Evolutionary conservation across 2,329 filamentous ascomycete genomes (phyloP).

Genomic region (Calonectria henricotiae): DNA sequence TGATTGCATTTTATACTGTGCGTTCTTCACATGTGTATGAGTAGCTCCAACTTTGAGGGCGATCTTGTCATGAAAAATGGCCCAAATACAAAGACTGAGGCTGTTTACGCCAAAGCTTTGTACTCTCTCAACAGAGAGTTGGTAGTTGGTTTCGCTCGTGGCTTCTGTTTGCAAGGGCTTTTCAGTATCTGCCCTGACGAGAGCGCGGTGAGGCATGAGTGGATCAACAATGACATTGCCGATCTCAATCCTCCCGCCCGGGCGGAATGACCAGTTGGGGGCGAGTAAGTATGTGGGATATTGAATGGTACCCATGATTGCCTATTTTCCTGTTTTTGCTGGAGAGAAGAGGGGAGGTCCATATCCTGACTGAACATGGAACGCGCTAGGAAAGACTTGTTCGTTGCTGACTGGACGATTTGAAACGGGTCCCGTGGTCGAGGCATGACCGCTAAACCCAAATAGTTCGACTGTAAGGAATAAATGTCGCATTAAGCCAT

Average conservation of each 20-base stretch:
- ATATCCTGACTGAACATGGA: neutral
- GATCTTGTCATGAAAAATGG: neutral
- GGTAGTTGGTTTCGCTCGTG: neutral
- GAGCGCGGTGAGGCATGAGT: neutral
- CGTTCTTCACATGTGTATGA: neutral
- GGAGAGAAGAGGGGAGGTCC: neutral
- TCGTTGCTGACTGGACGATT: neutral
- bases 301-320: neutral
- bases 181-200: neutral
- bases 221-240: neutral
- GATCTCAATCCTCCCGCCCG: neutral
- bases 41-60: neutral
- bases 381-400: neutral
- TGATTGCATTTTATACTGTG: neutral
- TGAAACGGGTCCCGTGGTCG: neutral
- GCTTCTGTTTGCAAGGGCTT: neutral
- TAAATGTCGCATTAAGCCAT: neutral
- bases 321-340: neutral
- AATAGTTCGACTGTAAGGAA: neutral
- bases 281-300: neutral
- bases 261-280: neutral
- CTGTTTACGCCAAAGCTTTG: neutral
- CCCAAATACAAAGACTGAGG: neutral
- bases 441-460: neutral
- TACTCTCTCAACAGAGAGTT: neutral